Conservation (phyloP, 805 yeast genomes). For the Isabelozyma pseudorhagii region DNA sequence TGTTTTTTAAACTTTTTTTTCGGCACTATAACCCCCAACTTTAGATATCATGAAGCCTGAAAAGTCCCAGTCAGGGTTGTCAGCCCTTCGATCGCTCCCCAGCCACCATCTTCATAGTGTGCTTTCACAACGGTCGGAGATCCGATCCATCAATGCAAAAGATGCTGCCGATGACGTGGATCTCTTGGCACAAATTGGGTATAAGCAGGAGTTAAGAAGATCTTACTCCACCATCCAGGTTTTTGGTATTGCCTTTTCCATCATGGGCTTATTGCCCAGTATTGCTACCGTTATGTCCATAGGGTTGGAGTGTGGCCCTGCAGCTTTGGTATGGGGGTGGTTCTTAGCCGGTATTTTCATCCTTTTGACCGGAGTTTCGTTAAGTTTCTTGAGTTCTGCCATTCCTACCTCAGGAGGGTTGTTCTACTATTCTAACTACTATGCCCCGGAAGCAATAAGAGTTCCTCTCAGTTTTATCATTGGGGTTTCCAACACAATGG, state of each 20-base stretch:
- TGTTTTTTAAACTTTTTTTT: too few relatives aligned
- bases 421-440: constrained; percentile 55
- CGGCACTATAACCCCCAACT: background rate
- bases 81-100: background rate
- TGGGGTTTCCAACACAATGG: constrained; percentile 67
- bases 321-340: constrained; percentile 75
- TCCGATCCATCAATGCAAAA: constrained; percentile 10
- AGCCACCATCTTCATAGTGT: constrained; percentile 7
- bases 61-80: background rate
- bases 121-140: constrained; percentile 15
- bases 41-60: background rate
- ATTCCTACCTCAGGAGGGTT: constrained; percentile 77
- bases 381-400: constrained; percentile 66
- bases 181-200: constrained; percentile 57
- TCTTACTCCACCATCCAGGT: constrained; percentile 60
- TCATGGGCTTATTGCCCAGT: constrained; percentile 69
- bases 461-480: constrained; percentile 58
- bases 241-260: constrained; percentile 68
- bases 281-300: constrained; percentile 53
- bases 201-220: constrained; percentile 65
- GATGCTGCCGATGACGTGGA: constrained; percentile 19
- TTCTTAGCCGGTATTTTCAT: constrained; percentile 52
- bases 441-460: constrained; percentile 53
- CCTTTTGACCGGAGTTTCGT: constrained; percentile 54
- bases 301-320: constrained; percentile 62